Base-by-base conservation (phyloP, 2,329 filamentous ascomycete genomes). In the Colletotrichum euphorbiae region DNA sequence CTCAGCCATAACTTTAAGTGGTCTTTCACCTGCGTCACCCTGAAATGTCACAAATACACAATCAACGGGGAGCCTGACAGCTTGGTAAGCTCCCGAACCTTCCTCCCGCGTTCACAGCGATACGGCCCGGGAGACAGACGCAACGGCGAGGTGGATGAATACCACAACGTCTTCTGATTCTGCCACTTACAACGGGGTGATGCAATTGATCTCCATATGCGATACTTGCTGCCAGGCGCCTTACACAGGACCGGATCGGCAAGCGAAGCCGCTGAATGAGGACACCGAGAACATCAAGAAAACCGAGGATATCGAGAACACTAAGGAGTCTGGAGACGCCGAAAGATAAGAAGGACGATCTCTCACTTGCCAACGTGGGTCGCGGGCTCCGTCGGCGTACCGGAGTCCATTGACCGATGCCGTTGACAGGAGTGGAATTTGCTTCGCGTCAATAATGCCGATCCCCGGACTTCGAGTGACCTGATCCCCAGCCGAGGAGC, bases 351-450 rank as follows among this genome's bases (percentile, higher is more conserved):
- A 28, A 28, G 28, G 36, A 38, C 36, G 36, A 38, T 38, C 13
- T 36, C 12, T 15, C 11, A 15, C 36, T 38, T 24, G 17, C 45
- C 6, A 24, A 4, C 19, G n/a, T 48, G 45, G 7, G 24, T 6
- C 52, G 38, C 52, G 15, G 43, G 24, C 19, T 56, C 52, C 36
- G 38, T 56, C 52, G 52, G 52, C 52, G 52, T 36, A 36, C 21
- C 36, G 38, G 52, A 65, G 38, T 54, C 46, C 28, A 55, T 46
- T 36, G 33, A 28, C 46, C 56, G 19, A n/a, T 59, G 19, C 45
- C 33, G 42, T 48, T 33, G n/a, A 21, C 33, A 64, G 33, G 38
- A 50, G 43, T 24, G 24, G 52, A 24, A 59, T 40, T 13, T 17
- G 50, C 28, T 11, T 42, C 36, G 52, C 36, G 4, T 24, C 24